phyloP scores from a whole-genome alignment of 1,284 basidiomycete genomes.

The Meripilus lineatus region DNA sequence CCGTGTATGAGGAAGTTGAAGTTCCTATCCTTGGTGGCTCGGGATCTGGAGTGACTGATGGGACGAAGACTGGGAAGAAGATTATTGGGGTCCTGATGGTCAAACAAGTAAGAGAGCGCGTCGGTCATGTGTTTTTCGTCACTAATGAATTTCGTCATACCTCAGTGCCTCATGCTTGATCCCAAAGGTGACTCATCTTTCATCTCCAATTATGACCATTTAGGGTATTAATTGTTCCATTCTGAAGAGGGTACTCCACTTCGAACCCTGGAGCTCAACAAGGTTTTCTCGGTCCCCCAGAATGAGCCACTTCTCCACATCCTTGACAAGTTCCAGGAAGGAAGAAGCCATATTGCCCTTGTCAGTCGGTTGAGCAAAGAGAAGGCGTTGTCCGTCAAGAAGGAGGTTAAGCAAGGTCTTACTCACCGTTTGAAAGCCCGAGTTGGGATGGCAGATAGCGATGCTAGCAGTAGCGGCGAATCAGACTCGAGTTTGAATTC shows the following conservation, averaged over 20 bases:
- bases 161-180: slow-evolving; percentile 78
- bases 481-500: slow-evolving; percentile 27
- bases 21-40: slow-evolving; percentile 30
- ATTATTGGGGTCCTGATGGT: slow-evolving; percentile 79
- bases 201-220: no score
- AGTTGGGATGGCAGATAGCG: slow-evolving; percentile 61
- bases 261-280: slow-evolving; percentile 72
- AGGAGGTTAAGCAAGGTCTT: slow-evolving; percentile 61
- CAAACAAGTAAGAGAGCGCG: slow-evolving; percentile 46
- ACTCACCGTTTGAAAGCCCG: slow-evolving; percentile 61
- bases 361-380: slow-evolving; percentile 54
- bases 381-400: slow-evolving; percentile 58
- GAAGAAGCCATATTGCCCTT: slow-evolving; percentile 89
- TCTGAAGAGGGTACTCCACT: slow-evolving; percentile 67
- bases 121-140: no score
- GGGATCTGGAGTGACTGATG: slow-evolving; percentile 10
- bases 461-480: slow-evolving; percentile 29
- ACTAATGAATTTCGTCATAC: no score
- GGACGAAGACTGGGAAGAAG: slow-evolving; percentile 55
- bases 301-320: slow-evolving; percentile 86
- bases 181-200: slow-evolving; percentile 72
- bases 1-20: slow-evolving; percentile 69
- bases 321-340: slow-evolving; percentile 88
- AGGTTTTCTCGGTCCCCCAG: slow-evolving; percentile 75
- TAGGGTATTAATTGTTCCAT: neutral